Base-by-base conservation (phyloP, 768 basidiomycete genomes). In the Boletus subparvulus region DNA sequence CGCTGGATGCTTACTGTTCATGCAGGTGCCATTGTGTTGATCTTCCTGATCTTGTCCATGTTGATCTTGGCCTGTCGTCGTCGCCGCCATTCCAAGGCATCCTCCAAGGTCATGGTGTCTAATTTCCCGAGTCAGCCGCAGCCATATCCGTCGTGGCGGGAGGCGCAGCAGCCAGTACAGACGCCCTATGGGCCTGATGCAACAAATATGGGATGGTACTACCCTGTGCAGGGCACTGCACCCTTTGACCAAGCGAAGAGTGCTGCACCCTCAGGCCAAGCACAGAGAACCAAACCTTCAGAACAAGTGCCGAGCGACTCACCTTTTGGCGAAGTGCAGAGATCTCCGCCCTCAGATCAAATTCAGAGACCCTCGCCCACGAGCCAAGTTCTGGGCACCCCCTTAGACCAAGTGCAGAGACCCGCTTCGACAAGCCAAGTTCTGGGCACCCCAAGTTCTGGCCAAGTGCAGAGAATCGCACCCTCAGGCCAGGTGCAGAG, bases 31-130 rank as follows among this genome's bases (percentile, higher is more conserved):
- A 0, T 59, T 3, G 30, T 17, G n/a, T 2, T 67, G 6, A 5
- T 69, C 8, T 1, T 63, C 30, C 0, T 71, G 11, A 0, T 69
- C 33, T 0, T 54, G 13, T 4, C 37, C 39, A 32, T 65, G 52
- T 3, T 57, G 41, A 8, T 52, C 12, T 4, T 48, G 19, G n/a
- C 13, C 8, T 60, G 58, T 19, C 58, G 67, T 17, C 54, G 51
- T 1, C 55, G 58, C 3, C 56, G 63, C 7, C 41, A 16, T 17
- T 4, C 17, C 19, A 50, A 19, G 19, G 19, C 40, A 6, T 26
- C 33, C 30, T n/a, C 50, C 13, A 54, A 41, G 10, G 26, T 37
- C 13, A 16, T 10, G 12, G 30, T 40, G 9, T 45, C 61, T 7
- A 41, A 33, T 24, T 47, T 9, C n/a, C 4, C 53, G 0, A 40